These are phyloP conservation scores for Malus hybrid DNA, from an alignment of 331 rosid species.

Conservation along the genomic window DNA sequence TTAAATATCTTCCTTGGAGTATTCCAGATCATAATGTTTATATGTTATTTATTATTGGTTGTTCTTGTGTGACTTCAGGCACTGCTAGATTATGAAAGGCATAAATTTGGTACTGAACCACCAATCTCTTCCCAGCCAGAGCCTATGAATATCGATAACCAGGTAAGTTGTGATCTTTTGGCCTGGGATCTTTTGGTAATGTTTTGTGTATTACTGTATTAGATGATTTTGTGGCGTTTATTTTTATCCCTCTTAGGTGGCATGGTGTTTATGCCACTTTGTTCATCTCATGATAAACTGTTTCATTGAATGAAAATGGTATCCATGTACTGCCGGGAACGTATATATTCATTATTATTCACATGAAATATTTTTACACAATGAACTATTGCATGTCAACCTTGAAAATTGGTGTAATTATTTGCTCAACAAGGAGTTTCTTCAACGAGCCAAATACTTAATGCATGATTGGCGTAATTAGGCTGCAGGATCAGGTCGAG, in stretches of 20 bases:
- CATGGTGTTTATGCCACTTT: not conserved
- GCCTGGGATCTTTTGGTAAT: not conserved
- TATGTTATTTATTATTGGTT: constrained; percentile 10
- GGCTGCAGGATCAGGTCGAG: constrained; percentile 88
- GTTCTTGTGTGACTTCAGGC: constrained; percentile 47
- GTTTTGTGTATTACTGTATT: not conserved
- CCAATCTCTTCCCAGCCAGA: constrained; percentile 68
- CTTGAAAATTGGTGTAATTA: not conserved
- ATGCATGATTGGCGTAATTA: constrained; percentile 25
- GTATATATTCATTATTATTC: not conserved
- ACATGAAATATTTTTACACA: not conserved
- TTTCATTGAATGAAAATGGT: not conserved
- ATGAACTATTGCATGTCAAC: not conserved
- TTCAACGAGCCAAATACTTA: not conserved
- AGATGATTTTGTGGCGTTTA: not conserved
- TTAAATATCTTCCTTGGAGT: not conserved
- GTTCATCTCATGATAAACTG: not conserved
- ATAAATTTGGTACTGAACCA: constrained; percentile 69
- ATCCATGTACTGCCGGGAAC: not conserved
- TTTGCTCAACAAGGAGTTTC: not conserved
- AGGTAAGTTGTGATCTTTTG: constrained; percentile 37
- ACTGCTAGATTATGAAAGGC: constrained; percentile 93
- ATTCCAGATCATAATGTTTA: not conserved
- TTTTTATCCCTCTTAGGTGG: not conserved
- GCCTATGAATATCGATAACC: constrained; percentile 64